Base-by-base conservation (phyloP, 352 stramenopile species). In the Aphanomyces euteiches region DNA sequence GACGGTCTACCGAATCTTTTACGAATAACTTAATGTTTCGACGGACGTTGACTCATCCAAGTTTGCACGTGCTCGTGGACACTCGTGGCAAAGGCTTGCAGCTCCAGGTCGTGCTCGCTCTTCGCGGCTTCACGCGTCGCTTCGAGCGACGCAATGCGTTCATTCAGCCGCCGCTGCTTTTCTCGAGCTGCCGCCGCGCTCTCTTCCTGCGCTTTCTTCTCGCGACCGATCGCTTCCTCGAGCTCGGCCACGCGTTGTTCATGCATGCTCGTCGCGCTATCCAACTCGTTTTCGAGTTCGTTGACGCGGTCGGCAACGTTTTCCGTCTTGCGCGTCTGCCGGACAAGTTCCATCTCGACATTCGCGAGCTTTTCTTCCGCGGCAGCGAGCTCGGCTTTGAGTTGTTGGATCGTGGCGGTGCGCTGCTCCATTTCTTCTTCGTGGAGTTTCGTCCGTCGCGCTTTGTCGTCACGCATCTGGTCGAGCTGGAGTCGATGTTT, bases 1-100 rank as follows among this genome's bases (percentile, higher is more conserved):
- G 82, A 96, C 88, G 37, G 82, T 96, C 70, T 96, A 97, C 72
- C 89, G 92, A 84, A 93, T 98, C 79, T 97, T 89, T 77, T 97
- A 98, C 78, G 88, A 93, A 66, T 95, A 82, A 76, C 47, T 50
- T 50, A 50, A 50, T 50, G 43, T n/a, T 50, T n/a, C 43, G 17
- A 12, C 10, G 17, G 10, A 50, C 17, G 43, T 61, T 7, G 17
- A 37, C 17, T 41, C 17, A 10, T 39, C 54, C 54, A 61, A 10
- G 10, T 12, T 7, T 61, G 17, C 19, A 39, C 54, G 3, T 61
- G 37, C 54, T 7, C 54, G 54, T 6, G 15, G 19, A 61, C 54
- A 37, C 36, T 12, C 17, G 7, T 12, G 19, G 43, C 54, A 41
- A 61, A 61, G 5, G 6, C 5, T 10, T 28, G 28, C 54, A 61